Percentiles rank a stretch among this genome's conserved stretches.
Evolutionary conservation across 2,329 filamentous ascomycete genomes (phyloP).

Genomic region (Talaromyces albobiverticillius): DNA sequence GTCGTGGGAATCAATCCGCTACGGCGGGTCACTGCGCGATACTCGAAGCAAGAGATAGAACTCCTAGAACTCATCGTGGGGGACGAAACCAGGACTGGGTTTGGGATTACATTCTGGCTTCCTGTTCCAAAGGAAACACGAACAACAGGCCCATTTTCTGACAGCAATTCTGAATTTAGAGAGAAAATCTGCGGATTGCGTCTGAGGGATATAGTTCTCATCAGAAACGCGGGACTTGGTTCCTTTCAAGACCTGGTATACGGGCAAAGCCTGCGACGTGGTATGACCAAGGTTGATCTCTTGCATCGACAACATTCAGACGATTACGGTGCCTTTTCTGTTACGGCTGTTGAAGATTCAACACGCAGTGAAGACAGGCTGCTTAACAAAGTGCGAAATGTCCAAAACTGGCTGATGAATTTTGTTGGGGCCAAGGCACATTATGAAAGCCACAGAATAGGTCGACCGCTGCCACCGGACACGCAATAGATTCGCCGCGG

Average conservation of each 20-base stretch:
- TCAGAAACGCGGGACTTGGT: constrained; percentile 75
- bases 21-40: constrained; percentile 63
- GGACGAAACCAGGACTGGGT: constrained; percentile 79
- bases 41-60: constrained; percentile 53
- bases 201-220: constrained; percentile 71
- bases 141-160: constrained; percentile 3
- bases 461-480: constrained; percentile 36
- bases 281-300: constrained; percentile 67
- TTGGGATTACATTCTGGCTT: constrained; percentile 83
- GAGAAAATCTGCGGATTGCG: constrained; percentile 51
- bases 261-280: constrained; percentile 73
- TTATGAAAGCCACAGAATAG: constrained; percentile 21
- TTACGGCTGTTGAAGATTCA: constrained; percentile 46
- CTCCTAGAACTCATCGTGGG: constrained; percentile 77
- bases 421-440: constrained; percentile 57
- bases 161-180: constrained; percentile 32
- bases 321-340: constrained; percentile 56
- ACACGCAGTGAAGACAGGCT: constrained; percentile 46
- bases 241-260: constrained; percentile 76
- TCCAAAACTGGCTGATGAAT: constrained; percentile 70
- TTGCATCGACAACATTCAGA: constrained; percentile 58
- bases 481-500: constrained; percentile 27
- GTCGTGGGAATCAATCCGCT: constrained; percentile 69
- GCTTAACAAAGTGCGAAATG: constrained; percentile 61
- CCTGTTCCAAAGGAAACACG: constrained; percentile 30